phyloP scores from a whole-genome alignment of 73 alveolate species.

The Tetrahymena borealis region DNA sequence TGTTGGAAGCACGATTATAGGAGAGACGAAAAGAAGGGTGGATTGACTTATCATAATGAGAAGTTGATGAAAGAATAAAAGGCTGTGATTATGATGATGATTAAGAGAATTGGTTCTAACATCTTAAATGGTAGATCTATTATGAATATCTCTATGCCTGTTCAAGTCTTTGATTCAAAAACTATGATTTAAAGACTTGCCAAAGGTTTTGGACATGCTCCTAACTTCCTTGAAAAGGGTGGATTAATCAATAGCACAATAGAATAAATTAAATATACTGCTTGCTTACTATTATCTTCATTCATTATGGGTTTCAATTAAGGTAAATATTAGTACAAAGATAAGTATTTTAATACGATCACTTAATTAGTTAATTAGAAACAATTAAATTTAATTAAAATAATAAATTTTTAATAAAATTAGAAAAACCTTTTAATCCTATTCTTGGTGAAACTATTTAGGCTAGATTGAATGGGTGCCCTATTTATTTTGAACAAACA shows the following conservation, averaged over 20 bases:
- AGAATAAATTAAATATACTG: slow-evolving; percentile 1
- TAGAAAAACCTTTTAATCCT: slow-evolving; percentile 47
- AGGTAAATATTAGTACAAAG: too few relatives aligned
- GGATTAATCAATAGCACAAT: slow-evolving; percentile 10
- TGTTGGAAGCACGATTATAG: slow-evolving; percentile 7
- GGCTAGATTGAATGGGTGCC: slow-evolving; percentile 42
- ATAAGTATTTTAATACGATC: too few relatives aligned
- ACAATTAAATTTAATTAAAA: too few relatives aligned
- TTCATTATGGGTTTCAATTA: slow-evolving; percentile 35
- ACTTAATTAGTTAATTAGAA: too few relatives aligned
- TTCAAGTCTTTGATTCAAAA: slow-evolving; percentile 25
- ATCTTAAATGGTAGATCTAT: slow-evolving; percentile 20
- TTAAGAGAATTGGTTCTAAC: slow-evolving; percentile 38
- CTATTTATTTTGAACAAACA: slow-evolving; percentile 37
- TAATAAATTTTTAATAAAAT: too few relatives aligned
- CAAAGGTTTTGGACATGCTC: slow-evolving; percentile 40
- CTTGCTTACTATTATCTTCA: slow-evolving; percentile 1
- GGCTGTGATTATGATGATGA: slow-evolving; percentile 19
- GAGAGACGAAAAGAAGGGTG: slow-evolving; percentile 25
- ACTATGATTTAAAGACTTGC: slow-evolving; percentile 40
- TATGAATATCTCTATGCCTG: slow-evolving; percentile 40
- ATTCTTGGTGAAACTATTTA: slow-evolving; percentile 37
- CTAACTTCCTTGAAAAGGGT: slow-evolving; percentile 27
- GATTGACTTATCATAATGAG: slow-evolving; percentile 26
- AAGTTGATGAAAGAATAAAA: slow-evolving; percentile 12